phyloP scores from a whole-genome alignment of 495 filamentous ascomycete species.

The Neurospora sp. region DNA sequence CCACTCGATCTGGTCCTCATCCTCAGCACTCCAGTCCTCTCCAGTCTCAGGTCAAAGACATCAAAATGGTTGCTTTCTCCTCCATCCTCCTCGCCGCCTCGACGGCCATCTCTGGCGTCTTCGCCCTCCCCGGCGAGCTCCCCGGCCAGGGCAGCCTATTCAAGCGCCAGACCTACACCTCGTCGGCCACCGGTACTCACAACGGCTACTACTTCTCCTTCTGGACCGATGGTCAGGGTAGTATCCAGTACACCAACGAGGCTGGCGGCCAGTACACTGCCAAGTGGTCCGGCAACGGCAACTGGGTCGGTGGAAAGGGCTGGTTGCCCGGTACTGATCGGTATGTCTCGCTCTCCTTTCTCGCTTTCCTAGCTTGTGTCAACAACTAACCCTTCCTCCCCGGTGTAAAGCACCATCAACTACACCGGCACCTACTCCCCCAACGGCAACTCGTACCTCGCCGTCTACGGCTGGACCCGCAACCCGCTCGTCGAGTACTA shows the following conservation, averaged over 20 bases:
- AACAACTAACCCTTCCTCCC: slow-evolving; percentile 7
- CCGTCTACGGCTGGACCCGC: slow-evolving; percentile 51
- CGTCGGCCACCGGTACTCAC: slow-evolving; percentile 39
- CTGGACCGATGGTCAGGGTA: slow-evolving; percentile 48
- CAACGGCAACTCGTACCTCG: slow-evolving; percentile 35
- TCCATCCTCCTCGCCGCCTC: slow-evolving; percentile 30
- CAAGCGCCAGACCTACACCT: slow-evolving; percentile 24
- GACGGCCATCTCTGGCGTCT: slow-evolving; percentile 19
- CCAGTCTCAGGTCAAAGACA: neutral
- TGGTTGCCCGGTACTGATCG: slow-evolving; percentile 44
- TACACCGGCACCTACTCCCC: slow-evolving; percentile 36
- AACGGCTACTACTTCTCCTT: slow-evolving; percentile 54
- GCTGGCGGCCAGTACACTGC: slow-evolving; percentile 44
- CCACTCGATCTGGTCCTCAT: neutral
- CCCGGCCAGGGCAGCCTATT: slow-evolving; percentile 21
- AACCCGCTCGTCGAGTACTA: slow-evolving; percentile 54
- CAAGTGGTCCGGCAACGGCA: slow-evolving; percentile 43
- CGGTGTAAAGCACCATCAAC: slow-evolving; percentile 31
- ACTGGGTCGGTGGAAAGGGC: slow-evolving; percentile 56
- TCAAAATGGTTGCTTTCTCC: slow-evolving; percentile 38
- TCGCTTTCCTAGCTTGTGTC: neutral
- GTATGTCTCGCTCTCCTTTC: slow-evolving; percentile 16
- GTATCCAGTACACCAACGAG: slow-evolving; percentile 48
- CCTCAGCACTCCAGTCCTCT: neutral
- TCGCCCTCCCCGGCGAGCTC: slow-evolving; percentile 32